Percentiles rank a stretch among this genome's conserved stretches.
phyloP scores from a whole-genome alignment of 2,329 filamentous ascomycete genomes.

The Pseudodiploospora longispora region DNA sequence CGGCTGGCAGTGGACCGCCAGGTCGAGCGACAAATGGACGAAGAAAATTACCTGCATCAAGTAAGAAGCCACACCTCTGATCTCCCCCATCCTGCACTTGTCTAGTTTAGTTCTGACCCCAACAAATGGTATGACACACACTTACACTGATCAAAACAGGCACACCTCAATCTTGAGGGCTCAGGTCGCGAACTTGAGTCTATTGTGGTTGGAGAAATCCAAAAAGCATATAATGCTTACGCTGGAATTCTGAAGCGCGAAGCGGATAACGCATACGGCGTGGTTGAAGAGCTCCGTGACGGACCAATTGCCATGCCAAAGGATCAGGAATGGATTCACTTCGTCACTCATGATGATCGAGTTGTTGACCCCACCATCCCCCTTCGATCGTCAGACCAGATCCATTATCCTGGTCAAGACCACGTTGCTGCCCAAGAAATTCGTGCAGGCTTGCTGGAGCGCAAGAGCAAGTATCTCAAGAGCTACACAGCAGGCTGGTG shows the following conservation, averaged over 20 bases:
- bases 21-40: slow-evolving; percentile 85
- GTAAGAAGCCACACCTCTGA: slow-evolving; percentile 40
- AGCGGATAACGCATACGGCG: slow-evolving; percentile 69
- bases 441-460: slow-evolving; percentile 81
- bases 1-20: slow-evolving; percentile 81
- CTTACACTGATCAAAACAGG: slow-evolving; percentile 39
- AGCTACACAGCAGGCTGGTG: slow-evolving; percentile 94
- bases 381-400: slow-evolving; percentile 68
- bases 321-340: slow-evolving; percentile 81
- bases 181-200: slow-evolving; percentile 92
- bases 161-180: slow-evolving; percentile 87
- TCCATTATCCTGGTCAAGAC: slow-evolving; percentile 85
- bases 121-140: neutral
- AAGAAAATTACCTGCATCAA: slow-evolving; percentile 94
- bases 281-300: slow-evolving; percentile 71
- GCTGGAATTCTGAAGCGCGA: slow-evolving; percentile 87
- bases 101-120: neutral
- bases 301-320: slow-evolving; percentile 91
- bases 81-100: neutral
- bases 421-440: slow-evolving; percentile 78
- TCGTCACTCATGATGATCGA: slow-evolving; percentile 72
- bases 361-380: slow-evolving; percentile 81
- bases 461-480: slow-evolving; percentile 98
- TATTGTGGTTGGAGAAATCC: slow-evolving; percentile 94
- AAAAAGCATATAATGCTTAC: slow-evolving; percentile 94